Evolutionary conservation across 2,329 filamentous ascomycete species (phyloP), one percentile per base, ranked within the genome.

Genomic region (Huntiella decipiens): DNA sequence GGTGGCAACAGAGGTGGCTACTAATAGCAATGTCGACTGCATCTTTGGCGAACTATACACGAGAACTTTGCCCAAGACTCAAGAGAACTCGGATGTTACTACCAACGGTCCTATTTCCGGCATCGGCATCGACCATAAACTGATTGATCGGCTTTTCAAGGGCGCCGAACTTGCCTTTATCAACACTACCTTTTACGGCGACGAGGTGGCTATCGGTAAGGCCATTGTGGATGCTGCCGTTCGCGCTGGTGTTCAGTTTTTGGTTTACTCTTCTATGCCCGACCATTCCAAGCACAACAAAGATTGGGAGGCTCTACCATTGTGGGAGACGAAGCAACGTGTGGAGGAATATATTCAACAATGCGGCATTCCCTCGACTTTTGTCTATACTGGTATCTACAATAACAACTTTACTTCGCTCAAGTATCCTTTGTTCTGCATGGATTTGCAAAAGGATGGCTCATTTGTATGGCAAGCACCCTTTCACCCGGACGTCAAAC

Each of bases 341-440:
- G 81, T 96, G 37, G 91, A 96, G 62, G 82, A 91, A 46, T 93
- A 96, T 60, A 73, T 95, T 44, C 77, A 83, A 48, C 74, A 85
- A 58, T 73, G 94, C 36, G 78, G 78, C 7, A 68, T 95, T 8
- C 84, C 84, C 0, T 78, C 87, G 1, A 96, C 88, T 0, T 96
- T 94, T 60, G 79, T 95, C 53, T 95, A 95, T 62, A 85, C 87
- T 7, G 91, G 88, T 50, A 95, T 95, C 55, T 98, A 96, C 68
- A 94, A 96, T 69, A 96, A 96, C 64, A 96, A 98, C 60, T 98
- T 96, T 63, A 96, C 88, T 28, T 91, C 83, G 40, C 70, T 95
- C 31, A 77, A 77, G 1, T 96, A 94, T 57, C 91, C 91, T 1
- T 70, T 96, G 3, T 96, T 96, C 65, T 91, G 87, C 63, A 93